Base-by-base conservation (phyloP, 495 filamentous ascomycete genomes). In the Coniosporium apollinis region DNA sequence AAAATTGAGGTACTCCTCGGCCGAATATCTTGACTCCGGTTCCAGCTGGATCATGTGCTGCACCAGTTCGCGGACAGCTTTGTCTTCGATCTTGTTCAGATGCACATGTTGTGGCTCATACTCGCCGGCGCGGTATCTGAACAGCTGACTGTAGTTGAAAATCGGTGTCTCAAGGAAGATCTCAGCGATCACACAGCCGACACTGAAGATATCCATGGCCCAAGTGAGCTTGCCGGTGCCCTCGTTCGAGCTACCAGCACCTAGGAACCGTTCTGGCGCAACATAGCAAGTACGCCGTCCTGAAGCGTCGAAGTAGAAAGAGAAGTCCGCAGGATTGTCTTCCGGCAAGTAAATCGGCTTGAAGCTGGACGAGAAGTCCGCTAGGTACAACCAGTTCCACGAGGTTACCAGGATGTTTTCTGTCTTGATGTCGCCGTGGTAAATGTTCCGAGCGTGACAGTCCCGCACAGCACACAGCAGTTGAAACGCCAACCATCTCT, bases 181-280 rank as follows among this genome's bases (percentile, higher is more conserved):
- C 54, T 99, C 91, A 3, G 91, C 91, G 47, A 99, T 93, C 15
- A 96, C 91, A 50, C 91, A 99, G 7, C 89, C 89, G 22, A 76
- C 79, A 58, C 89, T 94, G 59, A 99, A 99, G 19, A 99, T 79
- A 52, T 99, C 91, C 91, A 99, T 99, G 24, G 85, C 85, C 84
- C 89, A 94, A 25, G 78, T 83, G 28, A 85, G 62, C 39, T 68
- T 67, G 16, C 68, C 70, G 14, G 78, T 62, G 2, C 64, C 61
- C 35, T 65, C 74, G 5, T 66, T 40, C 19, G 33, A 62, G 32
- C 73, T 67, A 2, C 73, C 76, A 1, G 76, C 64, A 4, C 68
- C 66, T 11, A 91, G 52, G 44, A 99, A 99, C 18, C 91, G 67
- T 54, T 99, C 91, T 7, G 91, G 91, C 0, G 91, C 91, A 16